Percentiles rank a stretch among this genome's conserved stretches.
These are phyloP conservation scores for Lentinus tigrinus DNA, from an alignment of 768 basidiomycete genomes.

Conservation along the genomic window DNA sequence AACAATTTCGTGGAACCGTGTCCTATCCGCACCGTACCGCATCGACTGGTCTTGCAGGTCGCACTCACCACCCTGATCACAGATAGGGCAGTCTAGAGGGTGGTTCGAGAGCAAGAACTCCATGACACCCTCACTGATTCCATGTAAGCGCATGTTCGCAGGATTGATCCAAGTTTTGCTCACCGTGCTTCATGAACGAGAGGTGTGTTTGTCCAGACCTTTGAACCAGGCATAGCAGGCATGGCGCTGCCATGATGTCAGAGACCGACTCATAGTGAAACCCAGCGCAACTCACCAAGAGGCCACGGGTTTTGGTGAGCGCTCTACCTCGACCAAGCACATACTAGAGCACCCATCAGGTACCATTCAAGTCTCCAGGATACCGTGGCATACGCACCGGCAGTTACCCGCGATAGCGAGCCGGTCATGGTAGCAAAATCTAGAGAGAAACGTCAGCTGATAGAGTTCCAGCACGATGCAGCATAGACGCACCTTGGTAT, in stretches of 20 bases:
- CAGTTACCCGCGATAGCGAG: slow-evolving; percentile 98
- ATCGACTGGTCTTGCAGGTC: slow-evolving; percentile 99
- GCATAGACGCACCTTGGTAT: slow-evolving; percentile 64
- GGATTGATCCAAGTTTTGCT: background rate
- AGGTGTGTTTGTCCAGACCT: slow-evolving; percentile 92
- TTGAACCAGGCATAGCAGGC: slow-evolving; percentile 94
- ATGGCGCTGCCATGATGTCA: slow-evolving; percentile 61
- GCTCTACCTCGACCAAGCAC: slow-evolving; percentile 97
- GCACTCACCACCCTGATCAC: slow-evolving; percentile 98
- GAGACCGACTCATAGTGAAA: background rate
- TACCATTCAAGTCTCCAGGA: background rate
- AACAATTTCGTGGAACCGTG: slow-evolving; percentile 96
- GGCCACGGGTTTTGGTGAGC: slow-evolving; percentile 92
- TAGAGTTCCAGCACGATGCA: background rate
- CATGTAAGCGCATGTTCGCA: slow-evolving; percentile 16
- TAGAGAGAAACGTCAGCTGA: slow-evolving; percentile 29
- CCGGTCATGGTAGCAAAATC: slow-evolving; percentile 89
- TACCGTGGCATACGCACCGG: slow-evolving; percentile 52
- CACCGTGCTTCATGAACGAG: slow-evolving; percentile 86
- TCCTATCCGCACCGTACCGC: slow-evolving; percentile 97
- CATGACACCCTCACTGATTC: slow-evolving; percentile 90
- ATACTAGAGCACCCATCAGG: slow-evolving; percentile 52
- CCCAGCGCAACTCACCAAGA: slow-evolving; percentile 63
- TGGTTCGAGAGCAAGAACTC: slow-evolving; percentile 98
- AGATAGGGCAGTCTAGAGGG: slow-evolving; percentile 97